Evolutionary conservation across 225 moss, liverwort and hornwort genomes (phyloP), one percentile per base, ranked within the genome.

Genomic region (Bryum argenteum): DNA sequence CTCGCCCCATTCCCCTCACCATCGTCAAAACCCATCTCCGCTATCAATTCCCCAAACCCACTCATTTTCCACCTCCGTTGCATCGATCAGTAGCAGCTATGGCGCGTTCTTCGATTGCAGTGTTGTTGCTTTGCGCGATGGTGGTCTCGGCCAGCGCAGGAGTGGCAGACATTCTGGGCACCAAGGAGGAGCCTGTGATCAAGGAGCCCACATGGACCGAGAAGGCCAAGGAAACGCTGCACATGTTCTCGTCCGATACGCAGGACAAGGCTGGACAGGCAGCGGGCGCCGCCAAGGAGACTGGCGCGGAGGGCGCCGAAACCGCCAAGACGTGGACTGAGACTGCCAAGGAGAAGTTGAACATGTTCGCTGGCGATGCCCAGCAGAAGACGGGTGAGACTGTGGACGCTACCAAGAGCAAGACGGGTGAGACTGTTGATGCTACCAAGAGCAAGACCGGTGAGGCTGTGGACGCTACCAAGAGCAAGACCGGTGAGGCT

Each of bases 141-240:
- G 28, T 79, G 12, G 69, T 79, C 23, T 15, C 41, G 5, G 63
- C 57, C 11, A 74, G 43, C 41, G 69, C 63, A 10, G 73, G 63
- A 6, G 19, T 69, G 33, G 33, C 33, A 33, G 33, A 33, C 33
- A 0, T 40, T 69, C 11, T 63, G 48, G 1, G 4, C 26, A 61
- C 24, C 23, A 54, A 66, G 66, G 75, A 70, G 33, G 33, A 33
- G 33, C 33, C 33, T 5, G 33, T 26, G 4, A 4, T 33, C 23
- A 54, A 66, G 66, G 75, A 70, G 55, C 66, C 66, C 16, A 38
- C 75, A 3, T 75, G 66, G 80, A 66, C 66, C 9, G 75, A 80
- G 2, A 1, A 47, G 18, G 80, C 71, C 0, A 75, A 80, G 55
- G 75, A 80, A 54, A 75, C 70, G 71, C 26, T 80, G 53, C 54